phyloP scores from a whole-genome alignment of 2,329 filamentous ascomycete species.

The Neonectria neomacrospora region DNA sequence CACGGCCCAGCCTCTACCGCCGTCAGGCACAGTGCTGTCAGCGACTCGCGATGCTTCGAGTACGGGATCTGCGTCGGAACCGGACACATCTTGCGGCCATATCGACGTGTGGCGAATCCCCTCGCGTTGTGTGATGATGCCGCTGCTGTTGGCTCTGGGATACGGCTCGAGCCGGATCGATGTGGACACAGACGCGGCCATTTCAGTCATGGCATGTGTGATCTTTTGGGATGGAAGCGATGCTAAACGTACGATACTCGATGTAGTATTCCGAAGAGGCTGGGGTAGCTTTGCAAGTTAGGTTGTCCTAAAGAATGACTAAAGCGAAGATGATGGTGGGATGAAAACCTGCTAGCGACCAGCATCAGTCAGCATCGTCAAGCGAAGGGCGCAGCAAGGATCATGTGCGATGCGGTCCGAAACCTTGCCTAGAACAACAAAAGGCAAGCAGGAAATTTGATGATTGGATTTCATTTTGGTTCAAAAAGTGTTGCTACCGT shows the following conservation, averaged over 20 bases:
- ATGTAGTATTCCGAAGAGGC: not conserved
- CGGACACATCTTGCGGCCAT: not conserved
- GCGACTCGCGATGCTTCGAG: conserved; percentile 38
- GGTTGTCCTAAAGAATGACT: not conserved
- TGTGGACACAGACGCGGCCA: conserved; percentile 1
- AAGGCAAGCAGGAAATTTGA: not conserved
- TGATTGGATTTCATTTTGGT: not conserved
- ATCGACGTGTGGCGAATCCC: not conserved
- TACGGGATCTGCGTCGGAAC: conserved; percentile 26
- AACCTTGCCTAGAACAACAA: not conserved
- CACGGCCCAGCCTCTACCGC: conserved; percentile 45
- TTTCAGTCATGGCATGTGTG: not conserved
- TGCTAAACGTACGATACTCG: too few species aligned
- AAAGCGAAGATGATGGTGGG: not conserved
- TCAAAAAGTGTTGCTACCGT: not conserved
- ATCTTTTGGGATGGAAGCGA: not conserved
- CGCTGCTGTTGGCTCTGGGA: not conserved
- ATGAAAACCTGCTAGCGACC: too few species aligned
- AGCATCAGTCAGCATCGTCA: not conserved
- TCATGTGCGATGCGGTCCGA: not conserved
- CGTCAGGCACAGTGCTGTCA: conserved; percentile 42
- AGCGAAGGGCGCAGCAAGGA: not conserved
- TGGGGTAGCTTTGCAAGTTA: not conserved
- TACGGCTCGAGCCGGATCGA: conserved; percentile 8
- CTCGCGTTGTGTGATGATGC: conserved; percentile 9